Evolutionary conservation across 106 monocot genomes (phyloP).

Genomic region (Hemerocallis citrina): DNA sequence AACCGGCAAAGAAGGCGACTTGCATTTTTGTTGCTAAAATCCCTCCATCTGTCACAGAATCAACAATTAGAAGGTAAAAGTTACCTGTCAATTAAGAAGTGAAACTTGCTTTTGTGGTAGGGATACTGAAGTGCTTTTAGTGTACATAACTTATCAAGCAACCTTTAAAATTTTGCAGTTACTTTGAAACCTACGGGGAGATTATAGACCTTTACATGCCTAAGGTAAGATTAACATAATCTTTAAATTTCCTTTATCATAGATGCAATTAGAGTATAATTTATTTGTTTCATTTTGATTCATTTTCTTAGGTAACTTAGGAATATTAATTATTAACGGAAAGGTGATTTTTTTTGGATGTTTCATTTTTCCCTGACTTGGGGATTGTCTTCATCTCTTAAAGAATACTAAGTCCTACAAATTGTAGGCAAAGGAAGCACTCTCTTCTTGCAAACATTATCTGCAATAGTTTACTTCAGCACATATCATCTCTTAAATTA

Average conservation of each 20-base stretch:
- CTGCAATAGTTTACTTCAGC: too few species aligned
- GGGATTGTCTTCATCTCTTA: too few species aligned
- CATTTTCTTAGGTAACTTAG: too few species aligned
- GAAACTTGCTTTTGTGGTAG: background rate
- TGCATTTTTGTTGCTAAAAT: conserved; percentile 99
- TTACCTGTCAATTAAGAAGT: background rate
- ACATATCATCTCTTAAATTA: too few species aligned
- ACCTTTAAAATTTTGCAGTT: conserved; percentile 40
- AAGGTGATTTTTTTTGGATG: too few species aligned
- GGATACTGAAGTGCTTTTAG: background rate
- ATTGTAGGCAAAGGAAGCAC: too few species aligned
- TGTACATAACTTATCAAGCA: background rate
- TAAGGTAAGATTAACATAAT: conserved; percentile 50
- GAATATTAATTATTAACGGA: too few species aligned
- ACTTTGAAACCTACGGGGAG: conserved; percentile 92
- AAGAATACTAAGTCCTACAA: too few species aligned
- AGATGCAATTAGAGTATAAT: background rate
- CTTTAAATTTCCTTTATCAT: background rate
- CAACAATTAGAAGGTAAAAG: conserved; percentile 62
- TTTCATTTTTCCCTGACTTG: too few species aligned
- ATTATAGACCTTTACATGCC: conserved; percentile 99
- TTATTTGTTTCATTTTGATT: conserved; percentile 4
- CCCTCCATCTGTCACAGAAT: conserved; percentile 69
- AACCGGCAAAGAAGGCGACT: conserved; percentile 67
- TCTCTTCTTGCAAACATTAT: too few species aligned